Percentiles rank a stretch among this genome's conserved stretches.
Evolutionary conservation across 495 filamentous ascomycete species (phyloP).

Genomic region (Neurospora sp.): DNA sequence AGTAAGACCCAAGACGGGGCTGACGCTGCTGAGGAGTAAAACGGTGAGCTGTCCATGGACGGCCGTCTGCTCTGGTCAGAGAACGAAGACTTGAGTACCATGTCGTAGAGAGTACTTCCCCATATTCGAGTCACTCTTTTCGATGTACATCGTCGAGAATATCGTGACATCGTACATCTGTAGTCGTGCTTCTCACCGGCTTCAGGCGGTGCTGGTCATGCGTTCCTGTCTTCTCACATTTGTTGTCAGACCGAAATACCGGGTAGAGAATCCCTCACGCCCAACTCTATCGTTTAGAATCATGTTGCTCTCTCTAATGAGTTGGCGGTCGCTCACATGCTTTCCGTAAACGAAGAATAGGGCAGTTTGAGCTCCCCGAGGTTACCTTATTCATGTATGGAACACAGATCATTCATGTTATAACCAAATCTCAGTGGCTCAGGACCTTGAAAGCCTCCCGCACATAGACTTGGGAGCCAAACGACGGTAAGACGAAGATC

Average conservation of each 20-base stretch:
- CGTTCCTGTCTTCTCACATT: background rate
- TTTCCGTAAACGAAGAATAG: background rate
- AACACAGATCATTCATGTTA: background rate
- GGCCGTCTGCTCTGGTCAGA: background rate
- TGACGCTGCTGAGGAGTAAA: background rate
- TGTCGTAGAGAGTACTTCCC: background rate
- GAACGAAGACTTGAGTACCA: background rate
- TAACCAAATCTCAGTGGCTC: background rate
- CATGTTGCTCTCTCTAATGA: background rate
- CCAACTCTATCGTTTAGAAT: background rate
- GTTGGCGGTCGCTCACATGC: background rate
- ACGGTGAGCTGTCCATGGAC: background rate
- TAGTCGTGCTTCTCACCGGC: background rate
- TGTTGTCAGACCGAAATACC: background rate
- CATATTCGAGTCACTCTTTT: background rate
- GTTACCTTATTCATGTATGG: background rate
- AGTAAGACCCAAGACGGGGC: background rate
- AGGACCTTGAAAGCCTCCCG: background rate
- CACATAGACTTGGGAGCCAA: background rate
- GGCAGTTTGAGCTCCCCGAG: background rate
- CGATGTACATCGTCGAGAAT: background rate
- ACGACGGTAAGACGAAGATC: background rate
- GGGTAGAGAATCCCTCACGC: background rate
- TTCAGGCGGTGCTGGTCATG: background rate
- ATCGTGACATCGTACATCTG: background rate